Conservation (phyloP, 2,329 filamentous ascomycete species). For the Fusarium sterilihyphosum region DNA sequence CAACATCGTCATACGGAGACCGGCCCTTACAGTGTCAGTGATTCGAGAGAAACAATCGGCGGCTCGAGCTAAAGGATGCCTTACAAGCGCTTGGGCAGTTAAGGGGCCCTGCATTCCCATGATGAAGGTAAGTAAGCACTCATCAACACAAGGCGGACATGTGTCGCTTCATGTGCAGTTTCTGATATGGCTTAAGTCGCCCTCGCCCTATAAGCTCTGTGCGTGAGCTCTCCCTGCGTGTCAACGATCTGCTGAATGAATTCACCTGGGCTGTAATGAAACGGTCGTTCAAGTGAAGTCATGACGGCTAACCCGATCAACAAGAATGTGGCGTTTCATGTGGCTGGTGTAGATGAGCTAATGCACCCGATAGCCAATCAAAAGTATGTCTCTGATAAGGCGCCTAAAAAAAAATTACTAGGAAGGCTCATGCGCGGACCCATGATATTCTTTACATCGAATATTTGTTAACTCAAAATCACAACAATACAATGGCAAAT, state of each 20-base stretch:
- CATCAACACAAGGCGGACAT: slow-evolving; percentile 5
- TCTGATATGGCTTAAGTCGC: not conserved
- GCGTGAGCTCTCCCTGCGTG: not conserved
- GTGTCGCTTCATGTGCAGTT: not conserved
- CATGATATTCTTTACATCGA: slow-evolving; percentile 38
- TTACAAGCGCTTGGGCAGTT: slow-evolving; percentile 66
- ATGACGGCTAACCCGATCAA: slow-evolving; percentile 14
- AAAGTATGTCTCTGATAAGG: not conserved
- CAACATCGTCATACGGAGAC: slow-evolving; percentile 68
- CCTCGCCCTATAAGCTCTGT: not conserved
- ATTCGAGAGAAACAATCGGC: not conserved
- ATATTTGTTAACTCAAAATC: slow-evolving; percentile 21
- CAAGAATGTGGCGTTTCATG: slow-evolving; percentile 1
- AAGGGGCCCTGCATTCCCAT: slow-evolving; percentile 67
- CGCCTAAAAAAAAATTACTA: slow-evolving; percentile 37
- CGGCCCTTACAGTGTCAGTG: slow-evolving; percentile 57
- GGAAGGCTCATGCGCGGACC: slow-evolving; percentile 19
- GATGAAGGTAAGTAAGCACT: slow-evolving; percentile 21
- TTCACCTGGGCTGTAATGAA: not conserved
- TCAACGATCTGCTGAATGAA: not conserved
- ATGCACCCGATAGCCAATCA: slow-evolving; percentile 23
- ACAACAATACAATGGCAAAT: slow-evolving; percentile 59
- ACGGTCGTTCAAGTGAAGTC: slow-evolving; percentile 12
- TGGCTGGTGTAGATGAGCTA: slow-evolving; percentile 22
- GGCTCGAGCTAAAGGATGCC: slow-evolving; percentile 23